Base-by-base conservation (phyloP, 495 filamentous ascomycete genomes). In the Penicillium parvum region DNA sequence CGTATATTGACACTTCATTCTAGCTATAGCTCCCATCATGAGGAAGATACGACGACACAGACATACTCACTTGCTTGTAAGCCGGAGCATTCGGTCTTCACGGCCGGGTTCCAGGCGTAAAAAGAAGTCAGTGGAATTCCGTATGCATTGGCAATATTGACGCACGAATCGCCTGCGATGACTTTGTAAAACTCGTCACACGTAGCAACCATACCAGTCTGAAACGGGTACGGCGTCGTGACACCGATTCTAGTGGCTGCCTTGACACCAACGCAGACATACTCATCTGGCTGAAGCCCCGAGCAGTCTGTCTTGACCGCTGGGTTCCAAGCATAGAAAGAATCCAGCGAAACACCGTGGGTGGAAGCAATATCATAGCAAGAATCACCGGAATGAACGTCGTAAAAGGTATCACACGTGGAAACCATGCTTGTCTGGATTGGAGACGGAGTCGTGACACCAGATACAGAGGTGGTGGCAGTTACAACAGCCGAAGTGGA, bases 241-340 rank as follows among this genome's bases (percentile, higher is more conserved):
- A 40, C 23, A 7, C 22, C 37, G 16, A 7, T 35, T 35, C 12
- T 16, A 35, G 15, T 39, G n/a, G n/a, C 10, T 2, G 37, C 14
- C 16, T 21, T 21, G 22, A 40, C 37, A 30, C 7, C 12, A 18
- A n/a, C 12, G 23, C 23, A 40, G n/a, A n/a, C n/a, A n/a, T n/a
- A n/a, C n/a, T n/a, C n/a, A n/a, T n/a, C n/a, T n/a, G 32, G 15
- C 27, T 44, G 38, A 8, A 41, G 10, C 7, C 38, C 38, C 10
- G 38, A 30, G 38, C 38, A 41, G 38, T 41, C 38, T 5, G 38
- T 30, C 27, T 41, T 32, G 9, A 41, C 38, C 16, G 40, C 40
- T 19, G 30, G 30, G 19, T 43, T 43, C 40, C 40, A 43, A 14
- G 29, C 32, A 14, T 43, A 43, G 40, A 43, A 43, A 26, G 40